A percentile compares a stretch with the other conserved stretches of the same genome.
Conservation (phyloP, 106 monocot genomes). For the Apostasia ramifera region DNA sequence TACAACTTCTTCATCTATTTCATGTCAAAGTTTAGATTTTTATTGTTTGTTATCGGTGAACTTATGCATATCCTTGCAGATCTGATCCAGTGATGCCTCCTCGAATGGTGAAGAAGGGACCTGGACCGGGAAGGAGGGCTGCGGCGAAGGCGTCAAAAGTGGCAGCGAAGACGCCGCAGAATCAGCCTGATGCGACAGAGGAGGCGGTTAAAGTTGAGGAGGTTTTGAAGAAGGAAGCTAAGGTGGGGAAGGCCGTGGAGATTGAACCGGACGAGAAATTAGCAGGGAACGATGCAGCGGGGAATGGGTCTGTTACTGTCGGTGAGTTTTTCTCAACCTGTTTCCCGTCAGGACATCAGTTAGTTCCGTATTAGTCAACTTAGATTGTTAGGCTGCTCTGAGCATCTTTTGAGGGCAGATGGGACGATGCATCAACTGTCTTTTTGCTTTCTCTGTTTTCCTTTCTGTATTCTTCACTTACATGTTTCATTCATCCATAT, state of each 20-base stretch:
- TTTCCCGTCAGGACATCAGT: slow-evolving; percentile 3
- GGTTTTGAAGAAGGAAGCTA: background rate
- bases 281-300: background rate
- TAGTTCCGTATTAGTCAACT: too few relatives aligned
- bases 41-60: too few relatives aligned
- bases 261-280: slow-evolving; percentile 2
- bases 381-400: too few relatives aligned
- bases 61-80: too few relatives aligned
- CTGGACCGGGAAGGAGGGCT: slow-evolving; percentile 25
- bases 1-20: too few relatives aligned
- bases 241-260: slow-evolving; percentile 3
- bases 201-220: slow-evolving; percentile 18
- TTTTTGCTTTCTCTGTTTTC: too few relatives aligned
- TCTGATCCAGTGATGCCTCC: slow-evolving; percentile 34
- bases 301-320: slow-evolving; percentile 12
- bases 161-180: slow-evolving; percentile 1
- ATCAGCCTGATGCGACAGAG: slow-evolving; percentile 5
- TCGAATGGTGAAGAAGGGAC: slow-evolving; percentile 27
- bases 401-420: too few relatives aligned
- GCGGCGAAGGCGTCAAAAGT: slow-evolving; percentile 12
- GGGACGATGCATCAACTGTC: background rate
- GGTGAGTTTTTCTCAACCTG: too few relatives aligned
- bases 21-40: too few relatives aligned
- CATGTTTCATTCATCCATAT: too few relatives aligned
- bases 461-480: too few relatives aligned